Evolutionary conservation across 805 yeast genomes (phyloP).

Genomic region (Yarrowia sp.): DNA sequence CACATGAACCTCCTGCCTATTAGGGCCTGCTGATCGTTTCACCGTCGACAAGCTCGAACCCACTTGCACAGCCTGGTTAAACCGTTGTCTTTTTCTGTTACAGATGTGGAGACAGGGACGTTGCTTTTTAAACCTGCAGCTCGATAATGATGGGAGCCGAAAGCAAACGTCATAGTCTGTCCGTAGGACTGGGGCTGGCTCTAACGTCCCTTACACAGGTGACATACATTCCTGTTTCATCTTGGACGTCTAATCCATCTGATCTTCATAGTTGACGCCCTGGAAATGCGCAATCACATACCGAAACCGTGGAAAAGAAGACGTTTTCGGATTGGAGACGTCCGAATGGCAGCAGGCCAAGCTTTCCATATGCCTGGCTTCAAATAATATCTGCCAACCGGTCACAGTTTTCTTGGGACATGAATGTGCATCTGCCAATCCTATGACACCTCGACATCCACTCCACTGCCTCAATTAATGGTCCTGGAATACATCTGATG

Average conservation of each 20-base stretch:
- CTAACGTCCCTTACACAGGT: not conserved
- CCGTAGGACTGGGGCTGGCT: too few relatives aligned
- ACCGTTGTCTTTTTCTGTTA: not conserved
- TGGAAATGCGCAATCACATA: not conserved
- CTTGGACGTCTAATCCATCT: not conserved
- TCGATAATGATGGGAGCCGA: not conserved
- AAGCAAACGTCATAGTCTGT: not conserved
- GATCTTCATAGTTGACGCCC: not conserved
- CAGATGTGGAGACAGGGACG: not conserved
- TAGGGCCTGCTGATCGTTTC: constrained; percentile 1
- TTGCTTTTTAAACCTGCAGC: constrained; percentile 5
- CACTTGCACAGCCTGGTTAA: not conserved
- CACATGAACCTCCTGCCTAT: not conserved
- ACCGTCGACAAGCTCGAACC: not conserved
- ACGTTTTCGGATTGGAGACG: not conserved
- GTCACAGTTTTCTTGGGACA: not conserved
- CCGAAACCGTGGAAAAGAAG: not conserved
- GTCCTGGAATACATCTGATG: not conserved
- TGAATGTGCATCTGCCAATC: not conserved
- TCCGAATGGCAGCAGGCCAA: not conserved
- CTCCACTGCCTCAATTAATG: not conserved
- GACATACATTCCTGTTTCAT: not conserved
- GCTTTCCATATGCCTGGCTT: not conserved
- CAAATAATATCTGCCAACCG: not conserved
- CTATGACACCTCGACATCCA: not conserved